Evolutionary conservation across 768 basidiomycete genomes (phyloP), one percentile per base, ranked within the genome.

Genomic region (Rhodosporidiobolus sp.): DNA sequence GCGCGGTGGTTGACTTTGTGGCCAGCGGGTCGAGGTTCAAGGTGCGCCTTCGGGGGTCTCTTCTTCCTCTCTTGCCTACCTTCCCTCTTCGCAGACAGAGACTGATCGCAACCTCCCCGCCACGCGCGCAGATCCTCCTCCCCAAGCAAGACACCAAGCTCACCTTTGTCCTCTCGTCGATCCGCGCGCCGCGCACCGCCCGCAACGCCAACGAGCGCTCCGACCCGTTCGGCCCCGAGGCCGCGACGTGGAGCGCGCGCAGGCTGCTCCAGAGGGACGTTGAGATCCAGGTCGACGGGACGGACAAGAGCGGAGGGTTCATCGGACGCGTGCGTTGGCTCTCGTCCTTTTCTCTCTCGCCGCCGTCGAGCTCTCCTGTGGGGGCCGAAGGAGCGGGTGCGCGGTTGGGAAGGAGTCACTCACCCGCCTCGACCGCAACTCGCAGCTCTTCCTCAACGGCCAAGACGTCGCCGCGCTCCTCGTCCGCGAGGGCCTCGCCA

Each of bases 1-100:
- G 89, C 3, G 96, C 90, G 16, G 83, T 95, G 17, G 91, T 98
- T 26, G 94, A 98, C 52, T 96, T 91, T 79, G 93, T 97, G 64
- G 88, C 94, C 53, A 87, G 92, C 48, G 95, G 94, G 35, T 96
- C 94, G 19, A 87, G 95, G 64, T 98, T 94, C 88, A 99, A 94
- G 92, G 85, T 99, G 32, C 86, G 88, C 10, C n/a, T 12, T 12
- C 11, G 26, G 11, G 4, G 6, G 11, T n/a, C 5, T 20, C 26
- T 12, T 38, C 16, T 78, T 84, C 94, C 34, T n/a, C 35, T 32
- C 28, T 32, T 20, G 38, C 32, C 28, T 19, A 91, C 91, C 0
- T 93, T 7, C 8, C 45, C 45, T 24, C 20, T 3, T 20, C 35
- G 9, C 43, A 43, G 34, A 10, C 14, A 19, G 35, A 52, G 32